Evolutionary conservation across 257 asterid genomes (phyloP).

Genomic region (Leptodermis oblonga): DNA sequence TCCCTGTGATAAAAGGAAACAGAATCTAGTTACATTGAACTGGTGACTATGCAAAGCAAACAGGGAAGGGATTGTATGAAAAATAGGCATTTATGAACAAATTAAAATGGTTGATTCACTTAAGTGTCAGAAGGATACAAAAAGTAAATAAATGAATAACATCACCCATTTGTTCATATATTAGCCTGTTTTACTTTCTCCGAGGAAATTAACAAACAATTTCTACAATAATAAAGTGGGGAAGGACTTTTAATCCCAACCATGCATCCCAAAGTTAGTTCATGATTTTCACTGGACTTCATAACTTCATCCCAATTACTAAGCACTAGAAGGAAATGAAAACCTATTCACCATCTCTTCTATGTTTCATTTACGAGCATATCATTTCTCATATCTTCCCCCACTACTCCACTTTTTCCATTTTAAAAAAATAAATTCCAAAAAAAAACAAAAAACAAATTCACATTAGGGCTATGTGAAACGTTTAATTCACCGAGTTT

Average conservation of each 20-base stretch:
- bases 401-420: no score
- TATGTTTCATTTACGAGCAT: not conserved
- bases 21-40: conserved; percentile 11
- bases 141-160: not conserved
- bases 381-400: no score
- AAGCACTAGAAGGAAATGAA: not conserved
- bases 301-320: not conserved
- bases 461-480: no score
- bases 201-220: no score
- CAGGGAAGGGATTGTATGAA: not conserved
- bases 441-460: no score
- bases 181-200: not conserved
- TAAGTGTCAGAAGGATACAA: not conserved
- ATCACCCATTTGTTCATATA: not conserved
- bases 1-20: conserved; percentile 19
- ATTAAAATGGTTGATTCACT: not conserved
- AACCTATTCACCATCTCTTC: not conserved
- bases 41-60: conserved; percentile 12
- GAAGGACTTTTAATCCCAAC: not conserved
- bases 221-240: not conserved
- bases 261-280: not conserved
- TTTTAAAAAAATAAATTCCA: no score
- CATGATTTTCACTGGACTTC: not conserved
- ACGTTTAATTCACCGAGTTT: not conserved
- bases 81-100: no score